These are phyloP conservation scores for Candida sanyaensis DNA, from an alignment of 1,139 yeast genomes.

Conservation along the genomic window DNA sequence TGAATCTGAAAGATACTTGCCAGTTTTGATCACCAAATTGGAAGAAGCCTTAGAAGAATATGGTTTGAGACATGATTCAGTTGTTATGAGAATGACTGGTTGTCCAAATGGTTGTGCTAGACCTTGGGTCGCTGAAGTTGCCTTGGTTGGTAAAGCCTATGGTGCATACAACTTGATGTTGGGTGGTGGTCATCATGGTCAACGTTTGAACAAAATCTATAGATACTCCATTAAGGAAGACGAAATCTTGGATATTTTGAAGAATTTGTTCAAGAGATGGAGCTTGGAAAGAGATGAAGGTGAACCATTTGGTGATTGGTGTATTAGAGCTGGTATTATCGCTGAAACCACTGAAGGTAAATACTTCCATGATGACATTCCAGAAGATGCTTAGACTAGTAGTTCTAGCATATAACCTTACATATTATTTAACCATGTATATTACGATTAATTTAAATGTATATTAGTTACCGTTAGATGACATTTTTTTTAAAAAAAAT, in stretches of 20 bases:
- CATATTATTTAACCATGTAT: neutral
- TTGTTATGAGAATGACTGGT: constrained; percentile 98
- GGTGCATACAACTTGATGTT: constrained; percentile 93
- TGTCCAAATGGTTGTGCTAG: constrained; percentile 99
- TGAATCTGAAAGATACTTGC: constrained; percentile 94
- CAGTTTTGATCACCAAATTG: constrained; percentile 75
- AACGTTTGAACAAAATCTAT: constrained; percentile 88
- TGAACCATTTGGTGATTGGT: constrained; percentile 95
- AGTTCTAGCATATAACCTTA: neutral
- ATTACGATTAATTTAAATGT: neutral
- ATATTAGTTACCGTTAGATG: neutral
- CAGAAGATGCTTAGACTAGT: constrained; percentile 61
- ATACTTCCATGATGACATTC: constrained; percentile 90
- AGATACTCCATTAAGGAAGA: constrained; percentile 89
- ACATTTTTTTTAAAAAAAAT: too few relatives aligned
- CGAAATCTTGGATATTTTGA: constrained; percentile 74
- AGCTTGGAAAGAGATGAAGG: constrained; percentile 86
- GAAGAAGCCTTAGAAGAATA: constrained; percentile 86
- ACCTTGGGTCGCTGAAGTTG: constrained; percentile 97
- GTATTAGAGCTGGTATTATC: constrained; percentile 81
- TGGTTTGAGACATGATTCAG: constrained; percentile 91
- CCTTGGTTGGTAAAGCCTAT: constrained; percentile 91
- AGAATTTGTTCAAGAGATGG: constrained; percentile 92
- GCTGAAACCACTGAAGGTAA: constrained; percentile 90
- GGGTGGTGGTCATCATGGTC: constrained; percentile 97